Evolutionary conservation across 116 monocot species (phyloP).

Genomic region (Zostera marina): DNA sequence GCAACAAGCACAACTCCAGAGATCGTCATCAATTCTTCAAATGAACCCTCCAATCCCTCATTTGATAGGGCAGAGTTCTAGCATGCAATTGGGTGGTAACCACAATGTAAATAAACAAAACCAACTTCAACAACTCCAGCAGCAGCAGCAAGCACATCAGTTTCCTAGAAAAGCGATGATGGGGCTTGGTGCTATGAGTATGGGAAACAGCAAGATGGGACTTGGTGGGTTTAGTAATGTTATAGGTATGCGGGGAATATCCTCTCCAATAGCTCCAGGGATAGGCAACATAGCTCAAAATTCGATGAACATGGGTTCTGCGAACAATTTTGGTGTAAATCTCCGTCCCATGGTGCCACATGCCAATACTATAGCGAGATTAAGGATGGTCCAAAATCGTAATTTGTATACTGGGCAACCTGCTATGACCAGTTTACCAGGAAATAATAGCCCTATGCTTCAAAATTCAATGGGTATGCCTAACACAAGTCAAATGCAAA

Average conservation of each 20-base stretch:
- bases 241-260: constrained; percentile 41
- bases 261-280: constrained; percentile 34
- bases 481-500: constrained; percentile 44
- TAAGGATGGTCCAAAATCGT: constrained; percentile 37
- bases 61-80: constrained; percentile 52
- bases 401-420: constrained; percentile 29
- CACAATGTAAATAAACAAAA: constrained; percentile 31
- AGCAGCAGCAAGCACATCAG: constrained; percentile 34
- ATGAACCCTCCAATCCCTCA: constrained; percentile 55
- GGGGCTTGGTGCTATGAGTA: constrained; percentile 33
- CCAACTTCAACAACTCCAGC: constrained; percentile 41
- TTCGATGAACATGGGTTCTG: constrained; percentile 49
- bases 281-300: constrained; percentile 31
- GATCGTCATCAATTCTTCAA: constrained; percentile 43
- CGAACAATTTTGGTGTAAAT: constrained; percentile 30
- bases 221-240: constrained; percentile 37
- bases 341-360: constrained; percentile 26
- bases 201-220: constrained; percentile 40
- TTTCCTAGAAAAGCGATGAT: constrained; percentile 67
- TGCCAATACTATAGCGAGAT: constrained; percentile 7
- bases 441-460: constrained; percentile 49
- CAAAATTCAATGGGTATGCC: constrained; percentile 39
- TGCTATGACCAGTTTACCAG: constrained; percentile 26
- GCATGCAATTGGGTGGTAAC: constrained; percentile 35
- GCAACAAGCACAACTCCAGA: constrained; percentile 44